A percentile compares a stretch with the other conserved stretches of the same genome.
Evolutionary conservation across 2,329 filamentous ascomycete genomes (phyloP).

Genomic region (Aspergillus ibericus): DNA sequence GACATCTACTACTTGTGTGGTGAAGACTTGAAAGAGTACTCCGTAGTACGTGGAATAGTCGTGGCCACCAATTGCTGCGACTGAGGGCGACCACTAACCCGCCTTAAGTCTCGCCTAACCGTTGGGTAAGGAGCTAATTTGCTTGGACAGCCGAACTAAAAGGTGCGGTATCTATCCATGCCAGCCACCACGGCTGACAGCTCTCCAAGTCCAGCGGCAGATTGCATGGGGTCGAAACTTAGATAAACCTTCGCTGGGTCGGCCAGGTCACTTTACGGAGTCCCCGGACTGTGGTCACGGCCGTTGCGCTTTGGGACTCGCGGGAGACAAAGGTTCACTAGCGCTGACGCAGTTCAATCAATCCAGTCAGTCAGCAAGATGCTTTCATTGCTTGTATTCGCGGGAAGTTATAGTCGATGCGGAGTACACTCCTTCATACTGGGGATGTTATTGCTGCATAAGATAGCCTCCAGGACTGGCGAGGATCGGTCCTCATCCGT

Average conservation of each 20-base stretch:
- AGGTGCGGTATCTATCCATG: not conserved
- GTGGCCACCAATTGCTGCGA: not conserved
- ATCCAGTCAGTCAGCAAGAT: not conserved
- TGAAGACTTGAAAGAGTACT: no score
- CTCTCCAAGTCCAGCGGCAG: not conserved
- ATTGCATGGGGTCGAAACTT: not conserved
- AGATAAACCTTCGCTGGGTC: not conserved
- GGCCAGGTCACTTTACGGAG: not conserved
- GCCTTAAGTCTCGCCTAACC: slow-evolving; percentile 1
- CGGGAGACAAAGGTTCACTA: not conserved
- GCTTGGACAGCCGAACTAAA: not conserved
- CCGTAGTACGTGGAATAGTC: not conserved
- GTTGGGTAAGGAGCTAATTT: not conserved
- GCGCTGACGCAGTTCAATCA: not conserved
- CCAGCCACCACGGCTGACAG: not conserved
- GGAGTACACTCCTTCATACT: not conserved
- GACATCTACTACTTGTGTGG: not conserved
- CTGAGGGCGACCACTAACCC: not conserved
- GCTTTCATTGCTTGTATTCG: not conserved
- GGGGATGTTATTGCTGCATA: not conserved
- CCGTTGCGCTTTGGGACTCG: slow-evolving; percentile 1
- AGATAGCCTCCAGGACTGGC: not conserved
- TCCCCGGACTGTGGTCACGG: not conserved
- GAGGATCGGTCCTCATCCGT: not conserved
- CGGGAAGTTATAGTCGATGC: not conserved